Evolutionary conservation across 352 stramenopile genomes (phyloP).

Genomic region (Phytophthora nicotianae): DNA sequence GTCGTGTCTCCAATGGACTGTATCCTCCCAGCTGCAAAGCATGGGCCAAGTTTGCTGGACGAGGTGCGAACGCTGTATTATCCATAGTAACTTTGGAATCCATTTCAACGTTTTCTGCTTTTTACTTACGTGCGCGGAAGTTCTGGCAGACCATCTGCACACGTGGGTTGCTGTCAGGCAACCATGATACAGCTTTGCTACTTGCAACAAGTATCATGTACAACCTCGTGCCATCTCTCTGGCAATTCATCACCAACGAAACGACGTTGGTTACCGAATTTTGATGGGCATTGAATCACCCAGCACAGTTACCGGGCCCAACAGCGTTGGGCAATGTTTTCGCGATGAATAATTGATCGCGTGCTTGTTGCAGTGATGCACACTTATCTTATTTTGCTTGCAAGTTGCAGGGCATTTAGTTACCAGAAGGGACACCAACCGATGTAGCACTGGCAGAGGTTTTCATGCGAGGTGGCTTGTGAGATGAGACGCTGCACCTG

Average conservation of each 20-base stretch:
- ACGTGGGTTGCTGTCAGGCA: constrained; percentile 7
- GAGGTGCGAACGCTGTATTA: constrained; percentile 25
- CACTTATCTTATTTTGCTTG: background rate
- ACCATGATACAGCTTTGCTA: background rate
- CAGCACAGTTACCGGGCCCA: constrained; percentile 8
- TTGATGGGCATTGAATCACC: constrained; percentile 13
- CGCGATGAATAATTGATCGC: no score
- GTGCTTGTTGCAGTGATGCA: background rate
- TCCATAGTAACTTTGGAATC: constrained; percentile 17
- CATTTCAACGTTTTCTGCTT: constrained; percentile 27
- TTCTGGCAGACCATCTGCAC: constrained; percentile 10
- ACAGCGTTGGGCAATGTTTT: background rate
- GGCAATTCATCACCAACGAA: constrained; percentile 3
- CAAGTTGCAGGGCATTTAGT: no score
- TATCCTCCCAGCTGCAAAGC: constrained; percentile 15
- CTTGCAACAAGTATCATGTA: background rate
- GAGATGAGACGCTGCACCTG: constrained; percentile 97
- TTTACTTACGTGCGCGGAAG: constrained; percentile 20
- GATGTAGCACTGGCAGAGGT: constrained; percentile 99
- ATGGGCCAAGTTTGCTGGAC: constrained; percentile 6
- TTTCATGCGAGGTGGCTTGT: constrained; percentile 98
- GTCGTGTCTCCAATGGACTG: constrained; percentile 11
- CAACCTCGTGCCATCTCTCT: background rate
- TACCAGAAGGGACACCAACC: constrained; percentile 96
- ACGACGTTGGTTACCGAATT: constrained; percentile 4